These are phyloP conservation scores for Hirschfeldia incana DNA, from an alignment of 345 rosid species.

Conservation along the genomic window DNA sequence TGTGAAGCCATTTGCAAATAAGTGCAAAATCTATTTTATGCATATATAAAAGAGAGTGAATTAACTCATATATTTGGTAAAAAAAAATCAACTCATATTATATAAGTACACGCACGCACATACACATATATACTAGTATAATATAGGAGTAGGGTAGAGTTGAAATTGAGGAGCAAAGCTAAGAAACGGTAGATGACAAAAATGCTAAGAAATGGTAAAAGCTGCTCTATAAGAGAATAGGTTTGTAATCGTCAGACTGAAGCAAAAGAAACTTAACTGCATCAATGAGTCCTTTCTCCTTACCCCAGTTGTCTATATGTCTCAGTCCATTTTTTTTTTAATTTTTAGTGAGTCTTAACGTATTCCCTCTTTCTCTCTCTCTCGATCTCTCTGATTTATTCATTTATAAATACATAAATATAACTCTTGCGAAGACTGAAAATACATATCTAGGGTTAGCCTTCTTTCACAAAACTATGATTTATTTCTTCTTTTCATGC, in stretches of 20 bases:
- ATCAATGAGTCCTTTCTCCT: slow-evolving; percentile 41
- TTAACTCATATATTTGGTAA: background rate
- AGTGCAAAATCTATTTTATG: background rate
- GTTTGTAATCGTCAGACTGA: slow-evolving; percentile 33
- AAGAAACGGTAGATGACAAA: slow-evolving; percentile 25
- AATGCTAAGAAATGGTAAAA: slow-evolving; percentile 35
- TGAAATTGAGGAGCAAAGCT: slow-evolving; percentile 42
- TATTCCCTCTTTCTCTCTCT: slow-evolving; percentile 31
- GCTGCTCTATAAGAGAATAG: slow-evolving; percentile 31
- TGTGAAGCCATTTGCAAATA: background rate
- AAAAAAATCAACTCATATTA: too few species aligned
- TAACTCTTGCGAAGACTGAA: slow-evolving; percentile 17
- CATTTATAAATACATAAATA: background rate
- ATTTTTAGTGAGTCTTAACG: background rate
- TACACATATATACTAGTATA: background rate
- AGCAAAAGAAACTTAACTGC: slow-evolving; percentile 42
- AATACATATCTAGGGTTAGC: slow-evolving; percentile 31
- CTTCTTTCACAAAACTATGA: slow-evolving; percentile 34
- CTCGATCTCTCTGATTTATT: background rate
- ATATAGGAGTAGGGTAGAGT: slow-evolving; percentile 30
- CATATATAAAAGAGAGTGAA: background rate
- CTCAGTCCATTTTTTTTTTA: slow-evolving; percentile 13
- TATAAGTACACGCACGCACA: background rate
- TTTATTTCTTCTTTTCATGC: slow-evolving; percentile 36
- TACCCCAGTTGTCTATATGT: slow-evolving; percentile 39